phyloP scores from a whole-genome alignment of 2,329 filamentous ascomycete genomes.

The Aspergillus transmontanensis region DNA sequence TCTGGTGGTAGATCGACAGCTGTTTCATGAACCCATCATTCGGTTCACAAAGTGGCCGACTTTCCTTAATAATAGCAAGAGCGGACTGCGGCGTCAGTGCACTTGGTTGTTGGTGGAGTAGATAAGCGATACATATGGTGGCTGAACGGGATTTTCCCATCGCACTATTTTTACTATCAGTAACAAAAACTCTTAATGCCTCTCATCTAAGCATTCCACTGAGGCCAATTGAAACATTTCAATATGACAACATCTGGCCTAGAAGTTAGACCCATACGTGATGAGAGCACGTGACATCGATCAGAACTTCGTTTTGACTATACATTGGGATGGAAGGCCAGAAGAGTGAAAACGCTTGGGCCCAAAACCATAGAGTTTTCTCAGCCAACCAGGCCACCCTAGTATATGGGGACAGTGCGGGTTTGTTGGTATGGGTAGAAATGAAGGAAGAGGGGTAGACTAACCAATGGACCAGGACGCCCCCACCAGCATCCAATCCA shows the following conservation, averaged over 20 bases:
- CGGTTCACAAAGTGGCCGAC: conserved; percentile 78
- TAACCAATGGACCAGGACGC: conserved; percentile 72
- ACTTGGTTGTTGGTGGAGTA: conserved; percentile 66
- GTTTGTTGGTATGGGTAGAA: not conserved
- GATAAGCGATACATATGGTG: conserved; percentile 78
- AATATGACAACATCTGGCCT: not conserved
- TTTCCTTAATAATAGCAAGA: conserved; percentile 68
- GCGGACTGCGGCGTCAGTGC: conserved; percentile 65
- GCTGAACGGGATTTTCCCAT: conserved; percentile 96
- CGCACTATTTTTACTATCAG: conserved; percentile 60
- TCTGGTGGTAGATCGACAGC: conserved; percentile 81
- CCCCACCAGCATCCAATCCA: conserved; percentile 64
- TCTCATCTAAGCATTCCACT: not conserved
- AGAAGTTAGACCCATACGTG: not conserved
- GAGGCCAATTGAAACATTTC: not conserved
- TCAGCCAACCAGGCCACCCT: not conserved
- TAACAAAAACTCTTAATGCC: not conserved
- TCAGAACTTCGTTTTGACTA: not conserved
- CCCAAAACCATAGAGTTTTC: not conserved
- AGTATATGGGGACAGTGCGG: not conserved
- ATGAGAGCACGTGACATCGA: not conserved
- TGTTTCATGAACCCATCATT: conserved; percentile 92
- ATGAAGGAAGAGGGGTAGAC: conserved; percentile 36
- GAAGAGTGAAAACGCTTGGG: not conserved
- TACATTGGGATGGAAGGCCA: not conserved